Evolutionary conservation across 371 early-diverging fungal species (phyloP).

Genomic region (Synchytrium microbalum): DNA sequence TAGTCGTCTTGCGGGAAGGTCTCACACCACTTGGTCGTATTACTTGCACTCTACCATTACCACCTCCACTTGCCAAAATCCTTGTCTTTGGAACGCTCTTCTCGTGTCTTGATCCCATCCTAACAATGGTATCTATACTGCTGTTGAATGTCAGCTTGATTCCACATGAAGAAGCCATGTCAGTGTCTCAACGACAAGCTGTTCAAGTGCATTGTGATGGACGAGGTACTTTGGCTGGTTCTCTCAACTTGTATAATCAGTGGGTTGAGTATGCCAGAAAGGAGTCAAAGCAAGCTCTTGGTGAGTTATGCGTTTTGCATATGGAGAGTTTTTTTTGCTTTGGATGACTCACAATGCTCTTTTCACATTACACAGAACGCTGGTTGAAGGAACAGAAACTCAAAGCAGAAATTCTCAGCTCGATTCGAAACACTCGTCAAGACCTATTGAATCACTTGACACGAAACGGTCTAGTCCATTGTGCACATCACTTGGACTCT

Average conservation of each 20-base stretch:
- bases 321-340: too few relatives aligned
- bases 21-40: neutral
- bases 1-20: neutral
- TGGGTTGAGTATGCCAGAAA: neutral
- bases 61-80: neutral
- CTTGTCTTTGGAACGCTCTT: neutral
- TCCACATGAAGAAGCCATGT: neutral
- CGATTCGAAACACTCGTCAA: neutral
- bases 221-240: neutral
- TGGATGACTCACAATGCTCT: too few relatives aligned
- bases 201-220: neutral
- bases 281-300: neutral
- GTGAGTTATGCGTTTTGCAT: neutral
- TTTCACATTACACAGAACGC: neutral
- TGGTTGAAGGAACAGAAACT: neutral
- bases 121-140: neutral
- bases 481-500: neutral
- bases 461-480: neutral
- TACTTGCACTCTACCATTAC: neutral
- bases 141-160: neutral
- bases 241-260: neutral
- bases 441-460: neutral
- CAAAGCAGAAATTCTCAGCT: neutral
- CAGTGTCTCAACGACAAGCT: neutral
- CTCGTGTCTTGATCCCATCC: neutral